Evolutionary conservation across 306 rosid species (phyloP).

Genomic region (Lupinus albus): DNA sequence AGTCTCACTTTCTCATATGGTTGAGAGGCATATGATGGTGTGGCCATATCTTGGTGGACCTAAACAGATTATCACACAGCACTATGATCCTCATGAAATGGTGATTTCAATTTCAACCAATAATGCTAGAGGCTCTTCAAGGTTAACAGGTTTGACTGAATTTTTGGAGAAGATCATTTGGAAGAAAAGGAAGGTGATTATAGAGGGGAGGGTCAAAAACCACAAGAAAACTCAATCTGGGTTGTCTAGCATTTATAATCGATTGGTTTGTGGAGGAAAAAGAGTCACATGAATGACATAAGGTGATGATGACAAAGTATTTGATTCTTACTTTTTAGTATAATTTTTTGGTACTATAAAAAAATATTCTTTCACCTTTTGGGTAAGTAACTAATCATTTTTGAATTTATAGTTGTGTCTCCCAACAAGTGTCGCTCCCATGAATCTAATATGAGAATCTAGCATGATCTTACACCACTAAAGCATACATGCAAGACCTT

Average conservation of each 20-base stretch:
- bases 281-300: slow-evolving; percentile 4
- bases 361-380: too few species aligned
- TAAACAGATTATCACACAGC: slow-evolving; percentile 40
- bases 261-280: slow-evolving; percentile 51
- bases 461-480: too few species aligned
- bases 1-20: slow-evolving; percentile 58
- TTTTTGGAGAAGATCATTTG: slow-evolving; percentile 46
- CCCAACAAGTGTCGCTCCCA: too few species aligned
- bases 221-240: slow-evolving; percentile 41
- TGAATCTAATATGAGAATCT: too few species aligned
- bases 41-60: slow-evolving; percentile 58
- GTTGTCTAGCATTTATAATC: slow-evolving; percentile 36
- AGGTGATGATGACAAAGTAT: slow-evolving; percentile 30
- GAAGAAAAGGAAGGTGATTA: slow-evolving; percentile 47
- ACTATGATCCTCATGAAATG: slow-evolving; percentile 18
- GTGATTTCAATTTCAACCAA: slow-evolving; percentile 20
- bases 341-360: too few species aligned
- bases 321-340: slow-evolving; percentile 2
- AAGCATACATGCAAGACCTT: too few species aligned
- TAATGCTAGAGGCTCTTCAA: slow-evolving; percentile 39
- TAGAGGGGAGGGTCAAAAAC: slow-evolving; percentile 37
- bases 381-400: too few species aligned
- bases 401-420: too few species aligned
- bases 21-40: slow-evolving; percentile 70
- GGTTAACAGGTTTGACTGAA: slow-evolving; percentile 37